phyloP scores from a whole-genome alignment of 2,329 filamentous ascomycete genomes.

The Curvularia hawaiiensis region DNA sequence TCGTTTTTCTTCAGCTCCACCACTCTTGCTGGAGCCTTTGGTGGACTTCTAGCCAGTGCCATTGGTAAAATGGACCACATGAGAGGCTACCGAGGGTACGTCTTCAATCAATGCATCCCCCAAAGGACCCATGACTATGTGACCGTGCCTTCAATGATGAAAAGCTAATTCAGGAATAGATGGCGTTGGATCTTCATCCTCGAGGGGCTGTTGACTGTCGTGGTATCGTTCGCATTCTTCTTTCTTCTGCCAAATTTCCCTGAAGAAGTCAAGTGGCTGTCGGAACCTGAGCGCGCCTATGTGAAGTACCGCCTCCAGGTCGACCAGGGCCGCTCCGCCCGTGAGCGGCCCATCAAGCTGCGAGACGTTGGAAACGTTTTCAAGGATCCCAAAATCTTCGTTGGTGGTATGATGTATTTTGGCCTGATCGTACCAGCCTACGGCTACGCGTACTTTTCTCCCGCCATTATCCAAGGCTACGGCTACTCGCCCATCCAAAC shows the following conservation, averaged over 20 bases:
- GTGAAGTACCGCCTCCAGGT: slow-evolving; percentile 53
- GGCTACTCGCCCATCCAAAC: slow-evolving; percentile 60
- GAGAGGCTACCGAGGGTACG: slow-evolving; percentile 63
- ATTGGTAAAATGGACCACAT: slow-evolving; percentile 87
- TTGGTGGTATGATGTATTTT: slow-evolving; percentile 60
- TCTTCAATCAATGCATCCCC: no score
- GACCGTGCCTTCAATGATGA: no score
- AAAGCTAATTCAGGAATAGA: no score
- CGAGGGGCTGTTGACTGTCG: slow-evolving; percentile 56
- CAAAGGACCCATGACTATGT: no score
- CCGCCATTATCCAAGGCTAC: slow-evolving; percentile 55
- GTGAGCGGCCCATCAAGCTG: slow-evolving; percentile 50
- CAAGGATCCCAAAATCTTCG: slow-evolving; percentile 55
- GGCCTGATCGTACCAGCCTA: slow-evolving; percentile 51
- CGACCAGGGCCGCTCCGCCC: slow-evolving; percentile 55
- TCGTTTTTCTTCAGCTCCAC: slow-evolving; percentile 91
- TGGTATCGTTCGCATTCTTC: slow-evolving; percentile 53
- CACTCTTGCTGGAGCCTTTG: slow-evolving; percentile 81
- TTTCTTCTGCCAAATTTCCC: slow-evolving; percentile 57
- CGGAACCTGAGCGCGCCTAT: slow-evolving; percentile 52
- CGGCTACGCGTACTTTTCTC: slow-evolving; percentile 55
- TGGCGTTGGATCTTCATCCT: slow-evolving; percentile 88
- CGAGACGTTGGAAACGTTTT: slow-evolving; percentile 54
- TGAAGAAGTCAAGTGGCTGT: slow-evolving; percentile 56
- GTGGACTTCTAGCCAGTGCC: slow-evolving; percentile 80